Conservation (phyloP, 1,139 yeast species). For the Kurtzmaniella quercitrusa region DNA sequence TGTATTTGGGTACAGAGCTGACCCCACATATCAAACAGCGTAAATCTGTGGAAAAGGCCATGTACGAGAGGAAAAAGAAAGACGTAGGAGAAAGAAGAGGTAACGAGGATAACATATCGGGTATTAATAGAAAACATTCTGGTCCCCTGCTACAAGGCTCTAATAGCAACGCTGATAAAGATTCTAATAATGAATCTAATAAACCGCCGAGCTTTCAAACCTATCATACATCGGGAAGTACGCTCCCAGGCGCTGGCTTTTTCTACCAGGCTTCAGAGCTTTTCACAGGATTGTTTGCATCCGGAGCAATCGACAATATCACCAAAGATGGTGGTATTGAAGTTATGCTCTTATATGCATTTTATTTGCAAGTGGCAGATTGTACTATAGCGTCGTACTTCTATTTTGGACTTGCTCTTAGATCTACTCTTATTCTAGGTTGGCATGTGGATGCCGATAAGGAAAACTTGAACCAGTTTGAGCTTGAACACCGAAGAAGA, state of each 20-base stretch:
- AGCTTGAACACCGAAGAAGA: constrained; percentile 75
- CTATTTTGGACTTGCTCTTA: constrained; percentile 72
- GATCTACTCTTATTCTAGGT: constrained; percentile 72
- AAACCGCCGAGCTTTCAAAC: constrained; percentile 5
- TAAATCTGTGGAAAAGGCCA: constrained; percentile 9
- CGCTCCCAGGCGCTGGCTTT: constrained; percentile 72
- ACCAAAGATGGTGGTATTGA: constrained; percentile 84
- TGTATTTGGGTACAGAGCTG: constrained; percentile 72
- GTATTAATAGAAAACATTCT: background rate
- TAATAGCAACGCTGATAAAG: constrained; percentile 2
- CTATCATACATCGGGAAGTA: constrained; percentile 18
- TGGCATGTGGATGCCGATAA: constrained; percentile 82
- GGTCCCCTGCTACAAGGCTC: background rate
- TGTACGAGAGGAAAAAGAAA: constrained; percentile 7
- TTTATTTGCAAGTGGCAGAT: constrained; percentile 80
- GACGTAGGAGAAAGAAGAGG: constrained; percentile 37
- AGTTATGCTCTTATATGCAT: constrained; percentile 70
- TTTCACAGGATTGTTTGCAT: constrained; percentile 70
- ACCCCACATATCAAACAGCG: constrained; percentile 33
- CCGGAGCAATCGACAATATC: constrained; percentile 74
- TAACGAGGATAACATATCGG: constrained; percentile 12
- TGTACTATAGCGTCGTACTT: constrained; percentile 80
- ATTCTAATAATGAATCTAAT: background rate
- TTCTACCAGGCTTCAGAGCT: constrained; percentile 73
- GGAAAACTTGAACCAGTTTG: constrained; percentile 57